These are phyloP conservation scores for Polygonum aviculare DNA, from an alignment of 148 eudicot species.

Conservation along the genomic window DNA sequence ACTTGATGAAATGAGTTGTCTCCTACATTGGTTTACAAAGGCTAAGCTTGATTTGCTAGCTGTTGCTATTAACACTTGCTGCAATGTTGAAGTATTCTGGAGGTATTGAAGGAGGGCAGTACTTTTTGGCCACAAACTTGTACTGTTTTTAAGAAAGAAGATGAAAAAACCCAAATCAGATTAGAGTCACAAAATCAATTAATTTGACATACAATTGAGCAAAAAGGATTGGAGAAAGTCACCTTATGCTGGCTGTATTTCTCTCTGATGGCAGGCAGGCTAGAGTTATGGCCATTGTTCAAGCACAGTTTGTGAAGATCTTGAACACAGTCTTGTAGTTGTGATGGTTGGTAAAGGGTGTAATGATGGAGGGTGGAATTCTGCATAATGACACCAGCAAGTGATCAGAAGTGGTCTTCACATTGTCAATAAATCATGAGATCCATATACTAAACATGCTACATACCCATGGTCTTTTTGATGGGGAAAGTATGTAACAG, in stretches of 20 bases:
- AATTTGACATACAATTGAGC: neutral
- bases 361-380: constrained; percentile 69
- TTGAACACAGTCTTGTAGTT: constrained; percentile 56
- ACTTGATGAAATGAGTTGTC: neutral
- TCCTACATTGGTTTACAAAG: neutral
- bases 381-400: constrained; percentile 28
- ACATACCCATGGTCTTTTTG: constrained; percentile 82
- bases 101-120: constrained; percentile 77
- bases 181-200: constrained; percentile 13
- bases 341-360: constrained; percentile 71
- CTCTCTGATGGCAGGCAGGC: constrained; percentile 82
- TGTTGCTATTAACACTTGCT: constrained; percentile 17
- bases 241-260: constrained; percentile 96
- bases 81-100: constrained; percentile 47
- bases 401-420: neutral
- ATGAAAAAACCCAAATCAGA: neutral
- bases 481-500: constrained; percentile 48
- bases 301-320: constrained; percentile 69
- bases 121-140: constrained; percentile 81
- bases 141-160: constrained; percentile 35
- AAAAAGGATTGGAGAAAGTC: neutral
- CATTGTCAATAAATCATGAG: neutral
- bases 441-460: neutral
- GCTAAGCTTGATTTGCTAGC: neutral
- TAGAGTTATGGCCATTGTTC: constrained; percentile 36